Percentiles rank a stretch among this genome's conserved stretches.
Evolutionary conservation across 2,329 filamentous ascomycete species (phyloP).

Genomic region (Fusarium ambrosium): DNA sequence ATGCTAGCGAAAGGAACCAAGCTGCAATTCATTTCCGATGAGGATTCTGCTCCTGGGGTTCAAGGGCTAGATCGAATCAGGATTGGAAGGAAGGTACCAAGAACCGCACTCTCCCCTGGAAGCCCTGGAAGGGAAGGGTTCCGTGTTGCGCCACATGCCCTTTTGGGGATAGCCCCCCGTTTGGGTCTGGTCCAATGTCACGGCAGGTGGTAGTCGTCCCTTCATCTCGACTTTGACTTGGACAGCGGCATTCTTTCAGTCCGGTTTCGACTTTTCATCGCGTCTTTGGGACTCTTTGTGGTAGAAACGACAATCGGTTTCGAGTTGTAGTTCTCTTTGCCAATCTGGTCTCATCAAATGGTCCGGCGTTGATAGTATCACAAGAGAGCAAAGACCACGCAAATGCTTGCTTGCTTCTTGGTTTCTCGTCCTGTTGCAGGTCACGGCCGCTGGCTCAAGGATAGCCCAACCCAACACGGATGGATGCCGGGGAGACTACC

Average conservation of each 20-base stretch:
- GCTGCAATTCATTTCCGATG: conserved; percentile 33
- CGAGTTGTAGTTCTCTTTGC: not conserved
- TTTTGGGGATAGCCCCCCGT: conserved; percentile 13
- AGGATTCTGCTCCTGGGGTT: conserved; percentile 15
- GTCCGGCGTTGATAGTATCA: conserved; percentile 9
- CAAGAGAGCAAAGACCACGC: conserved; percentile 10
- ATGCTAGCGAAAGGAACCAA: conserved; percentile 9
- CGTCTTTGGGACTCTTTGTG: not conserved
- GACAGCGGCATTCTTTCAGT: conserved; percentile 5
- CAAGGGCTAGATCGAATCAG: conserved; percentile 17
- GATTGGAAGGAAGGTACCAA: conserved; percentile 11
- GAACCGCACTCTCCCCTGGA: conserved; percentile 24
- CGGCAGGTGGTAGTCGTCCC: conserved; percentile 20
- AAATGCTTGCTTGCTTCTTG: not conserved
- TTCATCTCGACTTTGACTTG: conserved; percentile 1
- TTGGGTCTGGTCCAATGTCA: conserved; percentile 25
- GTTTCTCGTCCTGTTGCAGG: not conserved
- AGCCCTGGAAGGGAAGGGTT: conserved; percentile 4
- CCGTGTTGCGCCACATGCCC: conserved; percentile 19
- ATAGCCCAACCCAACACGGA: conserved; percentile 28
- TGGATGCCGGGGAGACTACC: conserved; percentile 15
- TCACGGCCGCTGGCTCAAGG: not conserved
- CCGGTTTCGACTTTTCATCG: conserved; percentile 16
- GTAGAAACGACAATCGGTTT: not conserved
- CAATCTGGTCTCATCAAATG: not conserved